phyloP scores from a whole-genome alignment of 2,329 filamentous ascomycete genomes.

The Thermochaetoides dissita region DNA sequence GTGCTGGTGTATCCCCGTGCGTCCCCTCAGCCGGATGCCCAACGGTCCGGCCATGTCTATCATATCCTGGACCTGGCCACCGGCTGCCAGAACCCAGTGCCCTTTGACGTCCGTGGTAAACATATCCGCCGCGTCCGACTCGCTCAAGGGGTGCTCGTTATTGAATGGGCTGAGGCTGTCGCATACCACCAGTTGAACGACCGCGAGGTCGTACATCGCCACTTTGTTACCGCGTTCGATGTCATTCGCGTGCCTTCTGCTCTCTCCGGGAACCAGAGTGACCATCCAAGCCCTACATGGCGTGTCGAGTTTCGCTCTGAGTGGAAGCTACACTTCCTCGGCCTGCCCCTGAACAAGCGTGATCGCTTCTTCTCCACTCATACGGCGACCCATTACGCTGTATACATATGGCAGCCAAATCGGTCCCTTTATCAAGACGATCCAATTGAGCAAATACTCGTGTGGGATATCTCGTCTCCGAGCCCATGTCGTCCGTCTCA shows the following conservation, averaged over 20 bases:
- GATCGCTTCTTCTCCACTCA: constrained; percentile 52
- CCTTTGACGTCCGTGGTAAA: constrained; percentile 35
- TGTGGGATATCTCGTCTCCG: constrained; percentile 44
- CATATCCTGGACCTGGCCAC: constrained; percentile 37
- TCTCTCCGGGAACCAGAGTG: constrained; percentile 3
- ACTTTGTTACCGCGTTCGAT: constrained; percentile 47
- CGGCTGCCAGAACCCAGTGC: constrained; percentile 28
- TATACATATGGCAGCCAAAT: constrained; percentile 49
- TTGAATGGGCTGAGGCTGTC: constrained; percentile 48
- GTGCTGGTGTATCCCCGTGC: constrained; percentile 38
- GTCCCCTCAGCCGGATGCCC: constrained; percentile 3
- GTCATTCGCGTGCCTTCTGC: constrained; percentile 19
- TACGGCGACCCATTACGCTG: constrained; percentile 42
- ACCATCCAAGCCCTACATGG: constrained; percentile 20
- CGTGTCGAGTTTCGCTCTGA: constrained; percentile 38
- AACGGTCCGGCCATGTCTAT: constrained; percentile 17
- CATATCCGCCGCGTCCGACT: constrained; percentile 41
- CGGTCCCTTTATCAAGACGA: constrained; percentile 40
- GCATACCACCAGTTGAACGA: constrained; percentile 38
- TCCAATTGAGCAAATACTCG: constrained; percentile 41
- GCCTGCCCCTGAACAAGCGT: constrained; percentile 37
- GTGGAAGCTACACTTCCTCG: constrained; percentile 46
- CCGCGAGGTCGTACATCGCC: constrained; percentile 36
- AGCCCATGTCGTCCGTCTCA: constrained; percentile 35
- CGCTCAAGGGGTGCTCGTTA: constrained; percentile 37